Conservation (phyloP, 176 grass and related monocot genomes). For the Calamus simplicifolius region DNA sequence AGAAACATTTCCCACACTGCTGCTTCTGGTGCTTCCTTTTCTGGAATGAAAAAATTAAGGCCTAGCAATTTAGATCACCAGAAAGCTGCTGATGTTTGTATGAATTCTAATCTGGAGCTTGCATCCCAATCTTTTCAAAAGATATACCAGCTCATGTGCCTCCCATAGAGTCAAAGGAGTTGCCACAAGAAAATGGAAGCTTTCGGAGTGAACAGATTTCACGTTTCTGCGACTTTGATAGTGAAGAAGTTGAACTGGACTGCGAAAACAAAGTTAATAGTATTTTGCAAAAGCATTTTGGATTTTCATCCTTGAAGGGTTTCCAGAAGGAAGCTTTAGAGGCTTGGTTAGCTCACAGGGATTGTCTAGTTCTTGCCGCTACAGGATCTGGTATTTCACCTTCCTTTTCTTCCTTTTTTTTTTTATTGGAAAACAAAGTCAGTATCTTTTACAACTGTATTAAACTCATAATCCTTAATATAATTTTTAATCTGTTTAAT, state of each 20-base stretch:
- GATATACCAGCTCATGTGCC: background rate
- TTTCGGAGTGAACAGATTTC: conserved; percentile 8
- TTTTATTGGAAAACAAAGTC: background rate
- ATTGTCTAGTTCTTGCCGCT: conserved; percentile 78
- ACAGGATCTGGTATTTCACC: conserved; percentile 64
- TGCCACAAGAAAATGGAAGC: conserved; percentile 1
- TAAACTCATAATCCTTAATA: background rate
- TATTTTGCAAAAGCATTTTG: conserved; percentile 61
- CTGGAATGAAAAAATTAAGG: conserved; percentile 18
- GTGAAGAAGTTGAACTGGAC: conserved; percentile 9
- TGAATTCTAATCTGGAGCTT: background rate
- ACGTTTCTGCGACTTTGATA: background rate
- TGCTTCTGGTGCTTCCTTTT: conserved; percentile 19
- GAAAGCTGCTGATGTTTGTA: background rate
- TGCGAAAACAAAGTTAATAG: conserved; percentile 21
- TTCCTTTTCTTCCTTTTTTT: background rate
- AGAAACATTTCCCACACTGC: conserved; percentile 10
- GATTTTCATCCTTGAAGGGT: conserved; percentile 55
- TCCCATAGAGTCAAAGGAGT: background rate
- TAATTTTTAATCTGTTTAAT: conserved; percentile 1
- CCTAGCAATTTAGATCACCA: background rate
- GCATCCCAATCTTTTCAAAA: conserved; percentile 2
- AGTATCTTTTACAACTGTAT: background rate
- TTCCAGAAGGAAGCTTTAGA: conserved; percentile 83
- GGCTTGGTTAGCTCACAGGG: conserved; percentile 63